These are phyloP conservation scores for Saturnispora quitensis DNA, from an alignment of 805 yeast species.

Conservation along the genomic window DNA sequence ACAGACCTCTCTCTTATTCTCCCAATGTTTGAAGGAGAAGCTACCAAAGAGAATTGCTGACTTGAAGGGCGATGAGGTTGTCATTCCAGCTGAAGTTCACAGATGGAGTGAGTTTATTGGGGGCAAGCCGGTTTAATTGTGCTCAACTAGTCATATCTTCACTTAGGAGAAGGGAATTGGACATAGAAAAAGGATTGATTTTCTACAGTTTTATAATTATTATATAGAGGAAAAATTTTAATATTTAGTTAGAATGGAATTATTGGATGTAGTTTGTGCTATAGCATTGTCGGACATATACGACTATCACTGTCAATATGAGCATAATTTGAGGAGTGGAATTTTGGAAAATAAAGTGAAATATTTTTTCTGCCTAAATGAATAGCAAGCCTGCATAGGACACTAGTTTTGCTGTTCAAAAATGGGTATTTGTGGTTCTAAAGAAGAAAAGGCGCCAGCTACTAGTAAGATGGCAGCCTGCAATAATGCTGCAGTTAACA, in stretches of 20 bases:
- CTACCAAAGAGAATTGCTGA: conserved; percentile 46
- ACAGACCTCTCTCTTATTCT: conserved; percentile 79
- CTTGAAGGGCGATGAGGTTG: conserved; percentile 32
- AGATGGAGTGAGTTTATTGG: conserved; percentile 98
- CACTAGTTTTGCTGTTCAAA: background rate
- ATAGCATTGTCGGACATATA: background rate
- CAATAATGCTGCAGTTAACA: background rate
- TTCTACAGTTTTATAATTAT: background rate
- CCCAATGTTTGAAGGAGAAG: conserved; percentile 70
- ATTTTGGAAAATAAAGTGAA: background rate
- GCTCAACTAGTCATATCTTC: background rate
- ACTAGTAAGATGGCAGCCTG: background rate
- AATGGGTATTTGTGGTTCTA: conserved; percentile 17
- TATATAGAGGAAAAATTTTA: background rate
- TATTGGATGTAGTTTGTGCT: background rate
- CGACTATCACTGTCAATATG: background rate
- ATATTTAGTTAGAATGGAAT: background rate
- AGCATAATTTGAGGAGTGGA: background rate
- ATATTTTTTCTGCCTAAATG: background rate
- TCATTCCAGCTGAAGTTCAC: conserved; percentile 75
- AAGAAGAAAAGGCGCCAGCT: conserved; percentile 8
- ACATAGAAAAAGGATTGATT: background rate
- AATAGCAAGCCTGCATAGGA: background rate
- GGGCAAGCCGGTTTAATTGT: conserved; percentile 67
- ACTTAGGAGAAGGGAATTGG: background rate